phyloP scores from a whole-genome alignment of 2,329 filamentous ascomycete genomes.

The Arthrobotrys musiformis region DNA sequence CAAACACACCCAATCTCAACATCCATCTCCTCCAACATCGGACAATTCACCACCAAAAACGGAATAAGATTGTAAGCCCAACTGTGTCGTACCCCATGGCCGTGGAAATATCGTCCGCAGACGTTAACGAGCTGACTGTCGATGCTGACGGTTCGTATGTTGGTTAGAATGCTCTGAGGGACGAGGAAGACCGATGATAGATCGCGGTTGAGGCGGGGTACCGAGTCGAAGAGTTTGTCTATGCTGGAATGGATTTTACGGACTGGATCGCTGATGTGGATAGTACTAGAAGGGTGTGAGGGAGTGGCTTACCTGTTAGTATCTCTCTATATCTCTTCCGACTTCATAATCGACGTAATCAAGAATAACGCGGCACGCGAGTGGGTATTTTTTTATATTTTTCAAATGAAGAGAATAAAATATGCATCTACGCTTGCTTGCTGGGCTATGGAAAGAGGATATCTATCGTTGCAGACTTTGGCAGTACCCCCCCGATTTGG shows the following conservation, averaged over 20 bases:
- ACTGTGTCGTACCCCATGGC: neutral
- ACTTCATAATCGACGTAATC: neutral
- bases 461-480: constrained; percentile 38
- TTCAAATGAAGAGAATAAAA: neutral
- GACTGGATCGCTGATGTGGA: constrained; percentile 28
- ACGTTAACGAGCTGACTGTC: constrained; percentile 27
- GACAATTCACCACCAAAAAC: constrained; percentile 4
- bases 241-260: neutral
- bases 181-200: constrained; percentile 1
- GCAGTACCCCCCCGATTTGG: neutral
- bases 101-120: neutral
- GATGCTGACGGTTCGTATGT: constrained; percentile 11
- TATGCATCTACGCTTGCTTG: constrained; percentile 11
- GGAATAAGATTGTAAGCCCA: constrained; percentile 38
- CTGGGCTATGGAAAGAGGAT: neutral
- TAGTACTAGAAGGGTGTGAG: constrained; percentile 13
- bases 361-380: too few species aligned
- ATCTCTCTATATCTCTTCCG: neutral
- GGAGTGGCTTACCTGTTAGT: constrained; percentile 36
- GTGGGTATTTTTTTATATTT: constrained; percentile 1
- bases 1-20: neutral
- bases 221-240: constrained; percentile 20
- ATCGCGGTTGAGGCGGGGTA: constrained; percentile 11
- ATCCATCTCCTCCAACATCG: neutral
- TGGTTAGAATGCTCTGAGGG: constrained; percentile 4